These are phyloP conservation scores for Tolypocladium tropicale DNA, from an alignment of 2,329 filamentous ascomycete species.

Conservation along the genomic window DNA sequence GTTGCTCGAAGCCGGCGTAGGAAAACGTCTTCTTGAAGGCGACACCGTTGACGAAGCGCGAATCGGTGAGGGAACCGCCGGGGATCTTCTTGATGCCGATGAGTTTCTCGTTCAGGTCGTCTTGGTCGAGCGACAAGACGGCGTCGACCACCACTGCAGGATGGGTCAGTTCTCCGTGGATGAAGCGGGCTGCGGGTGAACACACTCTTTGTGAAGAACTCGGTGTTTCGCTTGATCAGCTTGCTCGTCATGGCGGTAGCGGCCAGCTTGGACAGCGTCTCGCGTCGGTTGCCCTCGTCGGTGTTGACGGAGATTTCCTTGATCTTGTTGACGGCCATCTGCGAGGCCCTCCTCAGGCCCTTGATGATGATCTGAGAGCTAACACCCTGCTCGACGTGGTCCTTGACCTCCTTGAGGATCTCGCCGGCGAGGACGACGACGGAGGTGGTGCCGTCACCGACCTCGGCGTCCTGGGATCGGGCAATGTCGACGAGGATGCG, in stretches of 20 bases:
- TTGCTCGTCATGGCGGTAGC: constrained; percentile 99
- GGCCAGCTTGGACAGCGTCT: constrained; percentile 82
- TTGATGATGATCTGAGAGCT: constrained; percentile 98
- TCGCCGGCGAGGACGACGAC: constrained; percentile 97
- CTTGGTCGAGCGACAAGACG: constrained; percentile 88
- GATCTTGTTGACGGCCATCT: constrained; percentile 95
- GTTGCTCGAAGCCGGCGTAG: constrained; percentile 98
- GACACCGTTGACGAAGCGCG: constrained; percentile 92
- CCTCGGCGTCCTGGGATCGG: constrained; percentile 96
- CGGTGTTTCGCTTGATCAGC: constrained; percentile 92
- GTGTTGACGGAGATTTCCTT: constrained; percentile 93
- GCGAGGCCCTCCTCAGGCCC: constrained; percentile 76
- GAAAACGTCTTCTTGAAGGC: constrained; percentile 99
- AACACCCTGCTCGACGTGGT: constrained; percentile 91
- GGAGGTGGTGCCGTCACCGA: constrained; percentile 94
- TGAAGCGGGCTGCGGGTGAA: not conserved
- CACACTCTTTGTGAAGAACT: constrained; percentile 95
- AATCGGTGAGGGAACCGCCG: constrained; percentile 90
- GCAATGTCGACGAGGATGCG: constrained; percentile 97
- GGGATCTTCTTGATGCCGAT: constrained; percentile 98
- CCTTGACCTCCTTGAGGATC: constrained; percentile 92
- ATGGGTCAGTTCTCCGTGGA: not conserved
- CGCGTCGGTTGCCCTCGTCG: constrained; percentile 70
- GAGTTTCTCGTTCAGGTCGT: constrained; percentile 93
- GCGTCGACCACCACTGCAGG: constrained; percentile 96